A percentile compares a stretch with the other conserved stretches of the same genome.
These are phyloP conservation scores for Fraxinus anomala DNA, from an alignment of 257 asterid genomes.

Conservation along the genomic window DNA sequence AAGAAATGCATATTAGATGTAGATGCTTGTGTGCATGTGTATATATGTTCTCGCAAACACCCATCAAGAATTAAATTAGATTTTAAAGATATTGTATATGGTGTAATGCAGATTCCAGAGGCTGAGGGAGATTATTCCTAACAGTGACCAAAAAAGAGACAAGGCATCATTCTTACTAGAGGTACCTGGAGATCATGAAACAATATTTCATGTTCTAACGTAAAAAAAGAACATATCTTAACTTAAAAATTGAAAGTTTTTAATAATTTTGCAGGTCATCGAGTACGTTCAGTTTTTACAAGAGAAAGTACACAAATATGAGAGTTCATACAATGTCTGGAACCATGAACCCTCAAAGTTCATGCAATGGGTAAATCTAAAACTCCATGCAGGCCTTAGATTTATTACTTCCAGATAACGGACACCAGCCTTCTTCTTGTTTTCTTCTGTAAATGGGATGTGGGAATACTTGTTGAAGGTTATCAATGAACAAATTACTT, in stretches of 20 bases:
- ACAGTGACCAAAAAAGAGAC: conserved; percentile 93
- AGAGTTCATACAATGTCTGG: conserved; percentile 68
- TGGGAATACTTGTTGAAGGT: conserved; percentile 1
- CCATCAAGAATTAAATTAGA: not conserved
- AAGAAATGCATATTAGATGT: not conserved
- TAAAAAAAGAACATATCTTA: not conserved
- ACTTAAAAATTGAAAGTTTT: conserved; percentile 23
- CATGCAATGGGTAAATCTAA: conserved; percentile 63
- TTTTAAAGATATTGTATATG: conserved; percentile 14
- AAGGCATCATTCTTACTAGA: conserved; percentile 95
- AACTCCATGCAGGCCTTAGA: not conserved
- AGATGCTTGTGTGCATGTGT: not conserved
- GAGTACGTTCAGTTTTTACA: conserved; percentile 89
- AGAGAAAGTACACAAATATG: conserved; percentile 77
- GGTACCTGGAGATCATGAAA: conserved; percentile 41
- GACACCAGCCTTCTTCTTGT: not conserved
- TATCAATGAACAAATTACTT: not conserved
- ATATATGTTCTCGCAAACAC: not conserved
- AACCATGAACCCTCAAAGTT: conserved; percentile 66
- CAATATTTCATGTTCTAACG: not conserved
- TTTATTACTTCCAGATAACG: not conserved
- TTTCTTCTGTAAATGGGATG: not conserved
- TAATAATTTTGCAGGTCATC: conserved; percentile 60
- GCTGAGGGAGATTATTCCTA: conserved; percentile 85
- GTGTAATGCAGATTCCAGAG: conserved; percentile 69